Evolutionary conservation across 2,329 filamentous ascomycete genomes (phyloP), one percentile per base, ranked within the genome.

Genomic region (Cytospora piceicola): DNA sequence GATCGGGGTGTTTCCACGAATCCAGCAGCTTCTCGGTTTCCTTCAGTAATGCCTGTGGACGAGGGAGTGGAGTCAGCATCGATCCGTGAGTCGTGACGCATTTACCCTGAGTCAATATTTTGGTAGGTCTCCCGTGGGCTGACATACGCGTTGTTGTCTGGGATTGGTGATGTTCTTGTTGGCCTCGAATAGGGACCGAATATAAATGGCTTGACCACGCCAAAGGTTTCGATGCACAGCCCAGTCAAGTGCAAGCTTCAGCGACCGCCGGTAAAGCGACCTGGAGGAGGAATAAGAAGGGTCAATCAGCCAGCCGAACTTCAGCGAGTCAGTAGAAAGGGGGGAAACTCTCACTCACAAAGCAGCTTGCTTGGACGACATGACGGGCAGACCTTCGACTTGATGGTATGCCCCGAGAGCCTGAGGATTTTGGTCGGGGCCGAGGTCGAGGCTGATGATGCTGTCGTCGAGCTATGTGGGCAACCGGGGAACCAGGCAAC

Each of bases 1-100:
- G 94, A 77, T 99, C 95, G 4, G 95, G 95, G 75, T 99, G 95
- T 81, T 98, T 98, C 94, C 94, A 99, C 78, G 90, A 91, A 74
- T 95, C 88, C 69, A 99, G 82, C 66, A 97, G 77, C 72, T 90
- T 90, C 78, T 98, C 94, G 5, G 95, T 94, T 80, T 97, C 93
- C 68, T 88, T 87, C 70, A 98, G 85, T 66, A 99, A 79, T 58
- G 88, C 88, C 95, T 99, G 70, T 4, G 11, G 30, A 36, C 2
- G 17, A 1, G 36, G 30, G 46, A 4, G 29, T 29, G 27, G 46
- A 24, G 64, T 67, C 34, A 69, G 64, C 54, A 36, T 59, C 58
- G 12, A 36, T 61, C 22, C 67, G n/a, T 54, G n/a, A 49, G 11
- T n/a, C 67, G n/a, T 54, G n/a, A 49, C 4, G 14, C n/a, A 24